A percentile compares a stretch with the other conserved stretches of the same genome.
Evolutionary conservation across 192 early-diverging fungal species (phyloP).

Genomic region (Linnemannia elongata): DNA sequence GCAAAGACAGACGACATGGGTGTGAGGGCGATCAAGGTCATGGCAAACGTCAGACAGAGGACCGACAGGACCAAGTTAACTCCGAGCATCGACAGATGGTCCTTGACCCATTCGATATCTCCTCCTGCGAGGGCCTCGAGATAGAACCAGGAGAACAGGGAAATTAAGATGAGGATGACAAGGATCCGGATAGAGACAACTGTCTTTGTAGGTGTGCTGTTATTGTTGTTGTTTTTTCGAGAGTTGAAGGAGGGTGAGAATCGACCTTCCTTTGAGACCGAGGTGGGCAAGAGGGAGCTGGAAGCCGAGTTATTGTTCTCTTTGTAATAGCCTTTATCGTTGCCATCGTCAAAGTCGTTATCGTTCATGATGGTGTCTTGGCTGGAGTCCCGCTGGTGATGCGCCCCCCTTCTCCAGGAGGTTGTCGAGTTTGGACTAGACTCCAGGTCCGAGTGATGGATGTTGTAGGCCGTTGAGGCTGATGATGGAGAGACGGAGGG

Average conservation of each 20-base stretch:
- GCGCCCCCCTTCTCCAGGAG: slow-evolving; percentile 12
- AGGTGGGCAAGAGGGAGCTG: background rate
- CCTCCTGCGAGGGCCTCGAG: slow-evolving; percentile 59
- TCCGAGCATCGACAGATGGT: slow-evolving; percentile 62
- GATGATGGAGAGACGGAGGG: background rate
- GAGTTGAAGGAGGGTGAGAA: background rate
- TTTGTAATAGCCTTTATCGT: background rate
- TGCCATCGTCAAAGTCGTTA: background rate
- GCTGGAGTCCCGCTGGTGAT: slow-evolving; percentile 3
- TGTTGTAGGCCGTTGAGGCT: background rate
- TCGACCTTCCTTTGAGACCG: background rate
- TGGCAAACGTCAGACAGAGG: slow-evolving; percentile 56
- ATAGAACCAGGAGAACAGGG: slow-evolving; percentile 51
- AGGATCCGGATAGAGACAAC: slow-evolving; percentile 39
- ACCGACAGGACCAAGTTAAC: slow-evolving; percentile 60
- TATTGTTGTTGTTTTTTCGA: background rate
- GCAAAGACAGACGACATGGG: slow-evolving; percentile 55
- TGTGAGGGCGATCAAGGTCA: slow-evolving; percentile 58
- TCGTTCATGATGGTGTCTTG: background rate
- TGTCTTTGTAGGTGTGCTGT: background rate
- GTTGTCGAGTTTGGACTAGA: background rate
- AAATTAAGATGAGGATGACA: slow-evolving; percentile 40
- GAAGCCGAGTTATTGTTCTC: background rate
- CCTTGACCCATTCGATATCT: slow-evolving; percentile 63
- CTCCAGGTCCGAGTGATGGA: background rate